These are phyloP conservation scores for Termitomyces sp. DNA, from an alignment of 768 basidiomycete species.

Conservation along the genomic window DNA sequence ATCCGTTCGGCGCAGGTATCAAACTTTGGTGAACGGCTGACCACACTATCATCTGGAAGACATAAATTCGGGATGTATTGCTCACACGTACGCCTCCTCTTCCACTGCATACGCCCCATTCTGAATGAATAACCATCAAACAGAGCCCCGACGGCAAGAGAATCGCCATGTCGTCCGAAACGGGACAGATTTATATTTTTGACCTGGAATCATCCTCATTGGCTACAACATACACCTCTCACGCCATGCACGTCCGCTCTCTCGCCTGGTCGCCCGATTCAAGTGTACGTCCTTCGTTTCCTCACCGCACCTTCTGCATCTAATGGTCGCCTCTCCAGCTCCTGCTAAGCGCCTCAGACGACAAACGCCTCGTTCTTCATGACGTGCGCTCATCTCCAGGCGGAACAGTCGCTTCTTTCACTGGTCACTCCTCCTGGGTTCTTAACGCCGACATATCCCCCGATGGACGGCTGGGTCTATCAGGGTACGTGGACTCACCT, in stretches of 20 bases:
- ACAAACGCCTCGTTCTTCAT: conserved; percentile 86
- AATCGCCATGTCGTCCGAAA: conserved; percentile 79
- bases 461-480: conserved; percentile 74
- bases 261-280: conserved; percentile 89
- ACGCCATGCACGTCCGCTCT: conserved; percentile 87
- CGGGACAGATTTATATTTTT: conserved; percentile 86
- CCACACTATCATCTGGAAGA: conserved; percentile 61
- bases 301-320: neutral
- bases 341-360: conserved; percentile 87
- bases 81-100: conserved; percentile 49
- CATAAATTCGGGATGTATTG: conserved; percentile 78
- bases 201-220: conserved; percentile 71
- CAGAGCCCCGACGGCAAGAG: conserved; percentile 88
- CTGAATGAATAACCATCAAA: neutral
- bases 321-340: conserved; percentile 47
- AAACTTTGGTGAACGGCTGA: conserved; percentile 64
- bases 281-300: conserved; percentile 48
- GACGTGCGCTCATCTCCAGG: conserved; percentile 80
- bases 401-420: conserved; percentile 80
- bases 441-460: conserved; percentile 79
- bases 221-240: conserved; percentile 72
- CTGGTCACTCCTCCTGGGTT: conserved; percentile 91
- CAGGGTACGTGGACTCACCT: conserved; percentile 51
- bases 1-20: conserved; percentile 67
- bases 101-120: neutral